These are phyloP conservation scores for Leishmania lainsoni DNA, from an alignment of 208 protist species.

Conservation along the genomic window DNA sequence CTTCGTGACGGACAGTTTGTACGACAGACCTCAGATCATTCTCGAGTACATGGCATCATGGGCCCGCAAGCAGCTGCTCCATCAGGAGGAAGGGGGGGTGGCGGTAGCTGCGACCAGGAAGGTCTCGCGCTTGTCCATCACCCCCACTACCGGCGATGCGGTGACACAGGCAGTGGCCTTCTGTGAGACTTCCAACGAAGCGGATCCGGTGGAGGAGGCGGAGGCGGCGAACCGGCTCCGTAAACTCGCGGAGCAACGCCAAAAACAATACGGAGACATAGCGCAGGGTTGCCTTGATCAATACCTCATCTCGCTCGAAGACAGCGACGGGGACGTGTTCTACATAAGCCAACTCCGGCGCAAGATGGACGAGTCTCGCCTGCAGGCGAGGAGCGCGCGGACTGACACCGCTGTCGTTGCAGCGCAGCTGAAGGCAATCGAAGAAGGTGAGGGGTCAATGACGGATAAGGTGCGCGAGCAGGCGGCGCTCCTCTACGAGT, in stretches of 20 bases:
- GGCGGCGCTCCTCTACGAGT: conserved; percentile 8
- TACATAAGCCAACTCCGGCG: conserved; percentile 20
- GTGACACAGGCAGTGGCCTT: conserved; percentile 2
- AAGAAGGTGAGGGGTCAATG: conserved; percentile 6
- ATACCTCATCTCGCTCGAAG: conserved; percentile 53
- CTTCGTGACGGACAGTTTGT: conserved; percentile 33
- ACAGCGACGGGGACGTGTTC: conserved; percentile 50
- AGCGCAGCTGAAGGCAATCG: conserved; percentile 14
- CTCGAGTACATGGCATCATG: conserved; percentile 48
- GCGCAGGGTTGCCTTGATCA: conserved; percentile 30
- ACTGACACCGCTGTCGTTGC: conserved; percentile 10
- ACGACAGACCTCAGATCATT: conserved; percentile 43
- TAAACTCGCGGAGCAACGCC: conserved; percentile 5
- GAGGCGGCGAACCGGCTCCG: conserved; percentile 5
- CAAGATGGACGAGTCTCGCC: conserved; percentile 18
- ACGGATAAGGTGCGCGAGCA: conserved; percentile 3
- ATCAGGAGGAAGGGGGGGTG: neutral
- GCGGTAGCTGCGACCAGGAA: neutral
- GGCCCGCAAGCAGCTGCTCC: conserved; percentile 31
- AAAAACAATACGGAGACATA: conserved; percentile 24
- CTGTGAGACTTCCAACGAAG: neutral
- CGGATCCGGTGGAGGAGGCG: neutral
- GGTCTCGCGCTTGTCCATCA: conserved; percentile 5
- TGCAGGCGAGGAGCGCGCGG: conserved; percentile 11
- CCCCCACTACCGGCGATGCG: neutral